These are phyloP conservation scores for Mycocentrospora acerina DNA, from an alignment of 2,329 filamentous ascomycete species.

Conservation along the genomic window DNA sequence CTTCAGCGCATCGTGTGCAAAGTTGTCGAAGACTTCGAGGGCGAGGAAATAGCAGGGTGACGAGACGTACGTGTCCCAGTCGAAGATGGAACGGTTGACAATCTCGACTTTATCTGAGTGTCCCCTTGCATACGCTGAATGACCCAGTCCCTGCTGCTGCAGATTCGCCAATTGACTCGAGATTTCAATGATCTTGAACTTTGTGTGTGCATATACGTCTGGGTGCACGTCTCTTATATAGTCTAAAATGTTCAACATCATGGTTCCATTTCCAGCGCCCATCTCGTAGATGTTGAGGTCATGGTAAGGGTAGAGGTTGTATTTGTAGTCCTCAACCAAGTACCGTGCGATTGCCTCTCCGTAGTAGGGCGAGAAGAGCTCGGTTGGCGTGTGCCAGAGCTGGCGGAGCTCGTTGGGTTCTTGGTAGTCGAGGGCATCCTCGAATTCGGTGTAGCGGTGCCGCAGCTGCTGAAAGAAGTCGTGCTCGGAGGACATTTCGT, in stretches of 20 bases:
- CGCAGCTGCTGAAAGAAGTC: conserved; percentile 79
- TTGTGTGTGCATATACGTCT: conserved; percentile 89
- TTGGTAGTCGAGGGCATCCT: conserved; percentile 77
- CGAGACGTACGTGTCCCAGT: conserved; percentile 86
- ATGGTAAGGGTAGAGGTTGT: conserved; percentile 91
- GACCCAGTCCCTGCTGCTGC: conserved; percentile 70
- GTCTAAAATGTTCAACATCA: conserved; percentile 98
- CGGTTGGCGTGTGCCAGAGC: conserved; percentile 97
- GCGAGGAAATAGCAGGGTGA: conserved; percentile 96
- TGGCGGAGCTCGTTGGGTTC: conserved; percentile 76
- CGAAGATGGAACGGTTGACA: conserved; percentile 91
- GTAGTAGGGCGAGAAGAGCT: conserved; percentile 95
- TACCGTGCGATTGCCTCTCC: conserved; percentile 97
- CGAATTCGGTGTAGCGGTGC: conserved; percentile 82
- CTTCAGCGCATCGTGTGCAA: conserved; percentile 89
- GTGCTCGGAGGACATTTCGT: conserved; percentile 75
- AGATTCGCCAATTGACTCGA: conserved; percentile 76
- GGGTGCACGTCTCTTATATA: conserved; percentile 89
- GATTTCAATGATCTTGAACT: conserved; percentile 96
- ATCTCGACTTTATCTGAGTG: conserved; percentile 89
- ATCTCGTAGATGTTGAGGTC: conserved; percentile 98
- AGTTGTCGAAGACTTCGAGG: conserved; percentile 98
- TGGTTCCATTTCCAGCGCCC: conserved; percentile 93
- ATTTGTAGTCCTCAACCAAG: conserved; percentile 91
- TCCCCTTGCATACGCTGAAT: conserved; percentile 67